Conservation (phyloP, 2,329 filamentous ascomycete genomes). For the Colletotrichum magnum region DNA sequence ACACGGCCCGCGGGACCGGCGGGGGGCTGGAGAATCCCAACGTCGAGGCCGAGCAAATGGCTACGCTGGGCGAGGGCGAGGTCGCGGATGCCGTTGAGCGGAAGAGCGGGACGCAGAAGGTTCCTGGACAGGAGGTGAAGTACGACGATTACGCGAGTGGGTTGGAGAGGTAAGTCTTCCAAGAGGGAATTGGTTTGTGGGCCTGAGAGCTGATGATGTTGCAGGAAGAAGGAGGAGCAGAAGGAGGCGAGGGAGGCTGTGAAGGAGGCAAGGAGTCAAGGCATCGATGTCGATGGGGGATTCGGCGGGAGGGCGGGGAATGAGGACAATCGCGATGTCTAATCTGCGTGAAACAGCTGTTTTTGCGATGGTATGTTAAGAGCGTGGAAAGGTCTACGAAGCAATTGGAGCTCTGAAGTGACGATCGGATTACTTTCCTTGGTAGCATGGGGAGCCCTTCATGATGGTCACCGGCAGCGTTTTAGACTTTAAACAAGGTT, state of each 20-base stretch:
- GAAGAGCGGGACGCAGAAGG: slow-evolving; percentile 44
- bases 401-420: too few relatives aligned
- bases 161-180: slow-evolving; percentile 41
- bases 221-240: slow-evolving; percentile 45
- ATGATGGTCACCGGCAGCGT: too few relatives aligned
- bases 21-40: slow-evolving; percentile 42
- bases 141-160: slow-evolving; percentile 42
- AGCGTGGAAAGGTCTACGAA: too few relatives aligned
- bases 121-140: slow-evolving; percentile 40
- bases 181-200: background rate
- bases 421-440: too few relatives aligned
- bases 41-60: slow-evolving; percentile 45
- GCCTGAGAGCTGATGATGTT: slow-evolving; percentile 1
- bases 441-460: too few relatives aligned
- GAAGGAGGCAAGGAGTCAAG: slow-evolving; percentile 39
- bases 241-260: slow-evolving; percentile 42
- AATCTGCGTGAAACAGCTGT: background rate
- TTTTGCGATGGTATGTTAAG: too few relatives aligned
- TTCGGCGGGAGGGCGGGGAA: slow-evolving; percentile 18
- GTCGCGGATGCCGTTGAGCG: slow-evolving; percentile 45
- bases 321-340: slow-evolving; percentile 32
- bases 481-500: too few relatives aligned
- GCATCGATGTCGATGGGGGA: slow-evolving; percentile 43
- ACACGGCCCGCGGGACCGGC: slow-evolving; percentile 27
- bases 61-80: slow-evolving; percentile 44